Evolutionary conservation across 2,329 filamentous ascomycete species (phyloP).

Genomic region (Colletotrichum sp.): DNA sequence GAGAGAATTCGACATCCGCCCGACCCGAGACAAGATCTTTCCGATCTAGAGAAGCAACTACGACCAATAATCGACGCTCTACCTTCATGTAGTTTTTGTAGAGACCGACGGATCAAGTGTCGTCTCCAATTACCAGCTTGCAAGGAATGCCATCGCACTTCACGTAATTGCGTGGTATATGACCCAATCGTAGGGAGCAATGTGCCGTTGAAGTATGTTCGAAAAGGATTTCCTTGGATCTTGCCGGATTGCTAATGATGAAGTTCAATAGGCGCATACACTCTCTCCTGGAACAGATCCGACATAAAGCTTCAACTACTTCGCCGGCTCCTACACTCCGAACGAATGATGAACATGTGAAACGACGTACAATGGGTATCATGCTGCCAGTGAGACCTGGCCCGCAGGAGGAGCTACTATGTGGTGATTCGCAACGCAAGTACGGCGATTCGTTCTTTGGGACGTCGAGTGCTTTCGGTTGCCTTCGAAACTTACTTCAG

Average conservation of each 20-base stretch:
- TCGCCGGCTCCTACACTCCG: neutral
- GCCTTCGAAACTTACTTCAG: neutral
- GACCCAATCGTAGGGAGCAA: neutral
- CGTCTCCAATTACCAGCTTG: neutral
- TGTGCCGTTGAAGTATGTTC: neutral
- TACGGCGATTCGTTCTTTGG: neutral
- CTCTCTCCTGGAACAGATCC: neutral
- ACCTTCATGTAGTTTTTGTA: neutral
- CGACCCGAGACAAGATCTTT: neutral
- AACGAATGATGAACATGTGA: neutral
- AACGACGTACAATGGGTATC: neutral
- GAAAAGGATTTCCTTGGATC: neutral
- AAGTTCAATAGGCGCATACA: neutral
- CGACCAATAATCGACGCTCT: neutral
- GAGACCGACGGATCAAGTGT: neutral
- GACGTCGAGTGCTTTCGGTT: neutral
- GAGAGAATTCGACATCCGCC: neutral
- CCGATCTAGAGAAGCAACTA: neutral
- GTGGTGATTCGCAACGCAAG: neutral
- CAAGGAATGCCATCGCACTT: neutral
- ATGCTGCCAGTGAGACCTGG: neutral
- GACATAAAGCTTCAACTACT: neutral
- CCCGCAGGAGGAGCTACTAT: neutral
- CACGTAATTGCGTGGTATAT: neutral
- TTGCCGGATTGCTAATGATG: neutral